Evolutionary conservation across 2,329 filamentous ascomycete species (phyloP).

Genomic region (Colletotrichum spaethianum): DNA sequence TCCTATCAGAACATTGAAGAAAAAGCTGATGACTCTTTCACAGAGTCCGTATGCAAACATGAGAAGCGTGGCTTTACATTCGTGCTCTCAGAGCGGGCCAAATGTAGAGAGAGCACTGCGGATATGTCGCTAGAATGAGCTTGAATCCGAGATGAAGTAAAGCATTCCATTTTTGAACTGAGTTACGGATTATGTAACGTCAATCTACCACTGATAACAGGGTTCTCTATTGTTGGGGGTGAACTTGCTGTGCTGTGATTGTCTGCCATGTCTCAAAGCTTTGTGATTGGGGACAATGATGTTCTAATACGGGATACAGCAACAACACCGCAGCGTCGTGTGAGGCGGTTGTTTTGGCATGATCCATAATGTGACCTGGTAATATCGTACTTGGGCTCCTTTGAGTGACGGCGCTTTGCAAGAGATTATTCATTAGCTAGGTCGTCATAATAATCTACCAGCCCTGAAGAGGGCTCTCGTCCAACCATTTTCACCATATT

Average conservation of each 20-base stretch:
- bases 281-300: not conserved
- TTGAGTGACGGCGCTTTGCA: not conserved
- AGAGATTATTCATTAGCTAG: no score
- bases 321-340: not conserved
- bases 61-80: not conserved
- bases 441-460: not conserved
- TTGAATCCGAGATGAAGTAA: not conserved
- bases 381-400: not conserved
- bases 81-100: fast-evolving
- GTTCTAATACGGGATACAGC: not conserved
- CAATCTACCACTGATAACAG: not conserved
- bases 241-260: not conserved
- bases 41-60: not conserved
- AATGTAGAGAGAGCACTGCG: not conserved
- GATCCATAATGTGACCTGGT: not conserved
- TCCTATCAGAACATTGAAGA: no score
- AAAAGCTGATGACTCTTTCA: not conserved
- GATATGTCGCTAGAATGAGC: not conserved
- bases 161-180: not conserved
- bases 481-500: no score
- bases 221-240: not conserved
- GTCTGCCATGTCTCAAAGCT: no score
- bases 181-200: not conserved
- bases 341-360: not conserved
- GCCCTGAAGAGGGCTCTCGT: not conserved